These are phyloP conservation scores for Ormosia emarginata DNA, from an alignment of 306 rosid species.

Conservation along the genomic window DNA sequence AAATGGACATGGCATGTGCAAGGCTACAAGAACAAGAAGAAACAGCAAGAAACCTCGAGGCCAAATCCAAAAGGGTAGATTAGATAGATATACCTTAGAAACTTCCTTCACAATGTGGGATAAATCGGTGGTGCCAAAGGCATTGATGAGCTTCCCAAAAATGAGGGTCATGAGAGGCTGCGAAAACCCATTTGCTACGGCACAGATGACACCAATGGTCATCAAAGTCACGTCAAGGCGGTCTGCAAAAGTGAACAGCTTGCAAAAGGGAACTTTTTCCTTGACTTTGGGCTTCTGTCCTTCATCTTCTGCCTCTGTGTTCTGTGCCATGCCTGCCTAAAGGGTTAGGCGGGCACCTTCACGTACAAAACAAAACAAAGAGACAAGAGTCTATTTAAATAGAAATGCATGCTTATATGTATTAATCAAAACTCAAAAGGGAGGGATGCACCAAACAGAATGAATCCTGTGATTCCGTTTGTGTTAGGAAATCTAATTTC, in stretches of 20 bases:
- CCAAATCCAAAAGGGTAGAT: neutral
- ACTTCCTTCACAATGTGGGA: conserved; percentile 32
- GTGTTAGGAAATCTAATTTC: neutral
- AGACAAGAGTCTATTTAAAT: neutral
- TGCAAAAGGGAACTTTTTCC: conserved; percentile 51
- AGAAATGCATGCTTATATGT: neutral
- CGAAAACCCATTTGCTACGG: conserved; percentile 52
- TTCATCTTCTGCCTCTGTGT: too few relatives aligned
- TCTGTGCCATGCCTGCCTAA: neutral
- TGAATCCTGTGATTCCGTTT: neutral
- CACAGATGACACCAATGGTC: conserved; percentile 51
- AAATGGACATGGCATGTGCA: neutral
- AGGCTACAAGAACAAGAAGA: neutral
- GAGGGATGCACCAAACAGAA: neutral
- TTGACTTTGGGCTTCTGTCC: neutral
- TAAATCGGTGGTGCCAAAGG: conserved; percentile 47
- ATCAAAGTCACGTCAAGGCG: conserved; percentile 45
- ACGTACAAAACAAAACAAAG: neutral
- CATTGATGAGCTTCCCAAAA: conserved; percentile 55
- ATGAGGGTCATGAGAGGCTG: conserved; percentile 76
- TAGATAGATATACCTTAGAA: conserved; percentile 43
- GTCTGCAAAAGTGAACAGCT: conserved; percentile 72
- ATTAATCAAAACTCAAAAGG: neutral
- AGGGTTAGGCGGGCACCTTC: neutral
- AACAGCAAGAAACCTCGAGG: neutral